Conservation (phyloP, 1,284 basidiomycete species). For the Athelia psychrophila region DNA sequence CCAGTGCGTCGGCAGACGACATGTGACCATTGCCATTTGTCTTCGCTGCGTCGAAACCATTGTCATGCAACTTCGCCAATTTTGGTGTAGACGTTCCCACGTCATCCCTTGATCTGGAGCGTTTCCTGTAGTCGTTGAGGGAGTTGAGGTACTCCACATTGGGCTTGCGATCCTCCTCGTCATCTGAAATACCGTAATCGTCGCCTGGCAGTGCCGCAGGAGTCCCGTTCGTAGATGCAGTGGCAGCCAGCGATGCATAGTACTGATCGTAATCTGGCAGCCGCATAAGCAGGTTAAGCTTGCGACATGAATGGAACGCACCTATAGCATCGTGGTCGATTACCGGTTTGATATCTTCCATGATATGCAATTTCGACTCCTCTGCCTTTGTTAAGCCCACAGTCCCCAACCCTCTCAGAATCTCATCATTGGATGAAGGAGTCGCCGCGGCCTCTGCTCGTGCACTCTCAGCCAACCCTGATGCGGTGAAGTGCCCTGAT, state of each 20-base stretch:
- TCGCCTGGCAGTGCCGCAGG: constrained; percentile 48
- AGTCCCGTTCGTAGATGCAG: constrained; percentile 56
- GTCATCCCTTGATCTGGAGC: constrained; percentile 65
- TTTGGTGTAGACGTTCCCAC: constrained; percentile 45
- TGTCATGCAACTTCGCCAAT: constrained; percentile 37
- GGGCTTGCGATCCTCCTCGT: constrained; percentile 69
- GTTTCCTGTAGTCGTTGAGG: constrained; percentile 66
- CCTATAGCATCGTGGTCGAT: constrained; percentile 61
- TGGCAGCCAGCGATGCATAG: constrained; percentile 70
- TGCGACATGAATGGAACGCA: constrained; percentile 30
- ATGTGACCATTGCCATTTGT: constrained; percentile 16
- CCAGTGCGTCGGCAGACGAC: constrained; percentile 10
- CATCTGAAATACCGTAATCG: constrained; percentile 46
- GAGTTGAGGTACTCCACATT: constrained; percentile 61
- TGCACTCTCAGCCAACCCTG: constrained; percentile 72
- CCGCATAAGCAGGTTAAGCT: constrained; percentile 3
- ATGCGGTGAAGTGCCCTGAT: constrained; percentile 84
- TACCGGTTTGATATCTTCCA: constrained; percentile 57
- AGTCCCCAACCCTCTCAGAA: constrained; percentile 61
- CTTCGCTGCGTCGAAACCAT: constrained; percentile 15
- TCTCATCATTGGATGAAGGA: constrained; percentile 59
- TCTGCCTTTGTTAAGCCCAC: constrained; percentile 36
- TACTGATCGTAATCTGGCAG: constrained; percentile 71
- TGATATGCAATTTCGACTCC: constrained; percentile 20
- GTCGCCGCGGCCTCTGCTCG: constrained; percentile 37